A percentile compares a stretch with the other conserved stretches of the same genome.
Conservation (phyloP, 106 monocot species). For the Platanthera zijinensis region DNA sequence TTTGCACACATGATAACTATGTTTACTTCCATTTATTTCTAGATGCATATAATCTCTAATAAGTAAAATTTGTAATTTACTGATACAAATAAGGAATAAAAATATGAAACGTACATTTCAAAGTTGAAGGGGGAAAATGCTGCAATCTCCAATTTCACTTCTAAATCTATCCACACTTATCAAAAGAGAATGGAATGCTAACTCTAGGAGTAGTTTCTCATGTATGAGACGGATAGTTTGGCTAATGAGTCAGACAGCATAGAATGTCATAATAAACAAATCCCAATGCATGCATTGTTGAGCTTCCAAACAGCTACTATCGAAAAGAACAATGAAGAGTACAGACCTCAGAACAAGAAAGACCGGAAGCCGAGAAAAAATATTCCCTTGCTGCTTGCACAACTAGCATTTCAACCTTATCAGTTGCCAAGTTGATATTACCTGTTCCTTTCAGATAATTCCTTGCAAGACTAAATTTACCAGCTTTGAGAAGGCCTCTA, state of each 20-base stretch:
- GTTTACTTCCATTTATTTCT: no score
- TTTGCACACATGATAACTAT: no score
- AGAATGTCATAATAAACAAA: not conserved
- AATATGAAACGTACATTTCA: no score
- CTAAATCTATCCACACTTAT: not conserved
- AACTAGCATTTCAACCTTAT: conserved; percentile 82
- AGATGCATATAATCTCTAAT: no score
- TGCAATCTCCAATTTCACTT: not conserved
- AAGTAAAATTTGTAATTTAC: no score
- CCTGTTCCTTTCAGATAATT: conserved; percentile 82
- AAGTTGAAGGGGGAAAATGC: no score
- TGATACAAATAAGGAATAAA: no score
- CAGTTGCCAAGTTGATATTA: conserved; percentile 37
- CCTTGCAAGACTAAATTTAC: conserved; percentile 90
- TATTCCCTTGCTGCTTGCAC: conserved; percentile 91
- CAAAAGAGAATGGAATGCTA: not conserved
- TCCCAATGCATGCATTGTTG: not conserved
- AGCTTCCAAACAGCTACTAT: not conserved
- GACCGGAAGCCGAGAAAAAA: conserved; percentile 91
- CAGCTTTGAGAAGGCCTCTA: conserved; percentile 87
- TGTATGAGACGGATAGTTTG: not conserved
- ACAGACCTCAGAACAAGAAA: conserved; percentile 66
- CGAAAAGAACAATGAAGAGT: not conserved
- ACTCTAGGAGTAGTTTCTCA: not conserved
- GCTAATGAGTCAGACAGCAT: not conserved